Percentiles rank a stretch among this genome's conserved stretches.
Evolutionary conservation across 2,329 filamentous ascomycete genomes (phyloP).

Genomic region (Trichoderma sp.): DNA sequence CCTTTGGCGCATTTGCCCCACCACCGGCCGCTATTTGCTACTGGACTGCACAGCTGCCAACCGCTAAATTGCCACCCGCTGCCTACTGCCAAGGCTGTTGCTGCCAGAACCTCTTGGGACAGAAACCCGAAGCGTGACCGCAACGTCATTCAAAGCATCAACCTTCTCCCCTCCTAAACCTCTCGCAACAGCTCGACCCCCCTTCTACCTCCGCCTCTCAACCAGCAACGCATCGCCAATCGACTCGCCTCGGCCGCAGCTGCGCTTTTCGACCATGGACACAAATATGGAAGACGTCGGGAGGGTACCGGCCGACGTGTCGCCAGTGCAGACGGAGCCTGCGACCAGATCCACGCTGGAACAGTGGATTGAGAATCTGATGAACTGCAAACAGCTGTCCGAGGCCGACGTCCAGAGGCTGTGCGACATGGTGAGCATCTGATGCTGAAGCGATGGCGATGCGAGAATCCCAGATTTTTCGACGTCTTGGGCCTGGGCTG

Average conservation of each 20-base stretch:
- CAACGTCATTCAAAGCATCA: conserved; percentile 33
- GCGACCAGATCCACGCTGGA: conserved; percentile 90
- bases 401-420: conserved; percentile 94
- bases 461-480: neutral
- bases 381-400: conserved; percentile 97
- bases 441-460: neutral
- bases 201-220: neutral
- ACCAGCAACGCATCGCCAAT: neutral
- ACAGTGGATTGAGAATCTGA: conserved; percentile 97
- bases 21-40: neutral
- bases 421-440: conserved; percentile 81
- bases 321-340: conserved; percentile 72
- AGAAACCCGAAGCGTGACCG: conserved; percentile 26
- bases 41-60: neutral
- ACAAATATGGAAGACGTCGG: conserved; percentile 99
- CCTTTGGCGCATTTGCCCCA: conserved; percentile 12
- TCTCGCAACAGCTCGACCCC: conserved; percentile 18
- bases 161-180: conserved; percentile 21
- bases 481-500: neutral
- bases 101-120: conserved; percentile 21
- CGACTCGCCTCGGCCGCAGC: neutral
- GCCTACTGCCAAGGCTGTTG: conserved; percentile 9
- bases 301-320: conserved; percentile 77
- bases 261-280: conserved; percentile 64
- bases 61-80: conserved; percentile 21